A percentile compares a stretch with the other conserved stretches of the same genome.
phyloP scores from a whole-genome alignment of 805 yeast species.

The Candida silvicultrix region DNA sequence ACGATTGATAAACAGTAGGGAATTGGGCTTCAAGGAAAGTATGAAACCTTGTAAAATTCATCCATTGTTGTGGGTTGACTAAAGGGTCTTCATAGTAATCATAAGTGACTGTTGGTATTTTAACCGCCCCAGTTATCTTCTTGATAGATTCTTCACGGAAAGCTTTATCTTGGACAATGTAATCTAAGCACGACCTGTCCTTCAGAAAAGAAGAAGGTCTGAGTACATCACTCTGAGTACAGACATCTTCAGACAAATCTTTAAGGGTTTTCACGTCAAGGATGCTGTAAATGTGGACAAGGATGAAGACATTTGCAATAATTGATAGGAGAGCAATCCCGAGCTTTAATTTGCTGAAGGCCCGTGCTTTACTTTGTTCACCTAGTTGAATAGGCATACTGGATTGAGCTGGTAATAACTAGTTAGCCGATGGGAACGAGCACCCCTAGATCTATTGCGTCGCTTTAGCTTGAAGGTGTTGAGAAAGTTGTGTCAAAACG shows the following conservation, averaged over 20 bases:
- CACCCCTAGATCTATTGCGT: too few species aligned
- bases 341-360: background rate
- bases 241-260: conserved; percentile 1
- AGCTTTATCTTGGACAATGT: conserved; percentile 27
- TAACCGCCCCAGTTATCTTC: conserved; percentile 42
- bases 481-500: too few species aligned
- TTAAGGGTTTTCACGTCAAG: background rate
- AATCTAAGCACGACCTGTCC: conserved; percentile 26
- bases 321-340: background rate
- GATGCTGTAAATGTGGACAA: background rate
- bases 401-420: too few species aligned
- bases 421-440: too few species aligned
- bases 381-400: background rate
- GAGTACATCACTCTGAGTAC: conserved; percentile 16
- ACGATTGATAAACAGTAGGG: conserved; percentile 38
- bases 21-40: conserved; percentile 43
- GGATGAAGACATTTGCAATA: background rate
- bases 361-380: background rate
- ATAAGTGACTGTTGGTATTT: conserved; percentile 43
- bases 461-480: too few species aligned
- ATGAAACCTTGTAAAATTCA: conserved; percentile 30
- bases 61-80: conserved; percentile 34
- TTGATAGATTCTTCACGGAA: conserved; percentile 31
- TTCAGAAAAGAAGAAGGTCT: conserved; percentile 22
- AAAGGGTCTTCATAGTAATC: conserved; percentile 36